Percentiles rank a stretch among this genome's conserved stretches.
These are phyloP conservation scores for Phytophthora melonis DNA, from an alignment of 352 stramenopile genomes.

Conservation along the genomic window DNA sequence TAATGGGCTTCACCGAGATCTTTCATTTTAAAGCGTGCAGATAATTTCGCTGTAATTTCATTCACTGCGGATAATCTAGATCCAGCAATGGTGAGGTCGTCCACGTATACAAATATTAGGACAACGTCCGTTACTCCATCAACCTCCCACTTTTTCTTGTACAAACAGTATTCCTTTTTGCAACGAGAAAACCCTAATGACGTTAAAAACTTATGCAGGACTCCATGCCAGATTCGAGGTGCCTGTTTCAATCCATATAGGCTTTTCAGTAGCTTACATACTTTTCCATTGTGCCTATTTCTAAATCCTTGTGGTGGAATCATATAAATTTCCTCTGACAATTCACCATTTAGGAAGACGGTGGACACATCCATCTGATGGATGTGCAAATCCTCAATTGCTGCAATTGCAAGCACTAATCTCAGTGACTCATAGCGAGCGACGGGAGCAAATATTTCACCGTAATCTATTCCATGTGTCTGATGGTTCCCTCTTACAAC, in stretches of 20 bases:
- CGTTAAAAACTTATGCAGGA: not conserved
- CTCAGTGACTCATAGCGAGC: too few species aligned
- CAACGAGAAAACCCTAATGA: not conserved
- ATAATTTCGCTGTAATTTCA: too few species aligned
- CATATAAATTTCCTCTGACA: not conserved
- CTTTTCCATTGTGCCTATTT: not conserved
- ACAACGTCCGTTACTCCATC: not conserved
- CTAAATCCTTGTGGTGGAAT: not conserved
- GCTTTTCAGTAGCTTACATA: not conserved
- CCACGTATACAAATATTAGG: not conserved
- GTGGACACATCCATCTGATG: not conserved
- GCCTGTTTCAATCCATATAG: not conserved
- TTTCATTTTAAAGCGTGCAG: too few species aligned
- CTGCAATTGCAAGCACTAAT: too few species aligned
- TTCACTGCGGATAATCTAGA: too few species aligned
- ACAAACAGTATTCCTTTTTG: not conserved
- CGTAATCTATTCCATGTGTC: too few species aligned
- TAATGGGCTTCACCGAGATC: too few species aligned
- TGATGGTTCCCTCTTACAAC: too few species aligned
- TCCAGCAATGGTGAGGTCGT: not conserved
- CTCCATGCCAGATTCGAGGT: not conserved
- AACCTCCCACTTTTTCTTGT: not conserved
- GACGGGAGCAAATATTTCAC: too few species aligned
- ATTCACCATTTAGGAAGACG: not conserved
- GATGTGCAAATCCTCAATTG: not conserved